A percentile compares a stretch with the other conserved stretches of the same genome.
Conservation (phyloP, 1,284 basidiomycete species). For the Ganoderma leucocontextum region DNA sequence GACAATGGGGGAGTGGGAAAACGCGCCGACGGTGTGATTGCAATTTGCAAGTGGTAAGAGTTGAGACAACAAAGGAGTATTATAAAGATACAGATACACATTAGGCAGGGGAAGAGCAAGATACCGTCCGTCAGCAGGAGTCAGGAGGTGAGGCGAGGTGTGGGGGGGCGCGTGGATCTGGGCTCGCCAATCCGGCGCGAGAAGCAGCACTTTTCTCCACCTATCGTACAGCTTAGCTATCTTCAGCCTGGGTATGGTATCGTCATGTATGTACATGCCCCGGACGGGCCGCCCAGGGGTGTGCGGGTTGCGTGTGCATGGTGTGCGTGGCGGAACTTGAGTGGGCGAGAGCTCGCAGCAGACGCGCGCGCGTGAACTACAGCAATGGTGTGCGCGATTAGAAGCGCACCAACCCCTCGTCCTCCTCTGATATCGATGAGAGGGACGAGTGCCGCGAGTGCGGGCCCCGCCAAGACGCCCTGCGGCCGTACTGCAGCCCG, state of each 20-base stretch:
- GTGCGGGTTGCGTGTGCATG: not conserved
- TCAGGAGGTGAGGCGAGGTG: not conserved
- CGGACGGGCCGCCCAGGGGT: conserved; percentile 2
- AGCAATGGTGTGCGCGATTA: conserved; percentile 8
- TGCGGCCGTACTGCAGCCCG: conserved; percentile 18
- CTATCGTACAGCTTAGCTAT: conserved; percentile 8
- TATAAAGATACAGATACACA: conserved; percentile 27
- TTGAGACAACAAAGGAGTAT: conserved; percentile 13
- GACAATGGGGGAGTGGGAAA: not conserved
- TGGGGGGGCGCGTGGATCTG: not conserved
- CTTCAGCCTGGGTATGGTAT: conserved; percentile 10
- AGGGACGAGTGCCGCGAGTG: conserved; percentile 41
- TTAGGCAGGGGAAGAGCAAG: conserved; percentile 19
- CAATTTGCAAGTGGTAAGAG: not conserved
- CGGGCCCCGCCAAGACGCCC: conserved; percentile 29
- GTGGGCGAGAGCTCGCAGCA: not conserved
- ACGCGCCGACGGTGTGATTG: conserved; percentile 2
- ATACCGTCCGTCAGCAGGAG: conserved; percentile 4
- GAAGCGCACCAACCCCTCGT: conserved; percentile 38
- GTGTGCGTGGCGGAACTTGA: not conserved
- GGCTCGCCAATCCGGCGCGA: conserved; percentile 17
- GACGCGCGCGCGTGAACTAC: not conserved
- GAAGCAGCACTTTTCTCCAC: conserved; percentile 18
- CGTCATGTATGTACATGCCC: conserved; percentile 20
- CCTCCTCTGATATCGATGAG: conserved; percentile 43